A percentile compares a stretch with the other conserved stretches of the same genome.
phyloP scores from a whole-genome alignment of 176 grass and related monocot species.

The Triticum turgidum region DNA sequence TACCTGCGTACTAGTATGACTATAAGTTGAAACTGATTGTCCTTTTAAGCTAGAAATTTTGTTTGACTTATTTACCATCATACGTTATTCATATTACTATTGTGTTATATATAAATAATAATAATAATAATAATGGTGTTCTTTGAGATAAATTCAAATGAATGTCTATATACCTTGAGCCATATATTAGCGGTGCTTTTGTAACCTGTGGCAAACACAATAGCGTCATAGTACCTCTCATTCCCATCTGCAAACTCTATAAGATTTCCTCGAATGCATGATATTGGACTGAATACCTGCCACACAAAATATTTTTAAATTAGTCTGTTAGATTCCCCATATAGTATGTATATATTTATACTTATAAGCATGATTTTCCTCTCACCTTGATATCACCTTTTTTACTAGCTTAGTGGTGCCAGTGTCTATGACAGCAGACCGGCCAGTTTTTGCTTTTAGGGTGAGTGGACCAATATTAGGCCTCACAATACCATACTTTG shows the following conservation, averaged over 20 bases:
- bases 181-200: conserved; percentile 48
- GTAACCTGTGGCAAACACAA: conserved; percentile 65
- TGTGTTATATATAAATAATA: neutral
- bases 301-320: neutral
- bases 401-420: conserved; percentile 57
- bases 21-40: neutral
- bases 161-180: conserved; percentile 47
- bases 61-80: neutral
- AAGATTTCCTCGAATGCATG: conserved; percentile 26
- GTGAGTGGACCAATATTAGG: conserved; percentile 47
- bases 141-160: too few relatives aligned
- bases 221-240: conserved; percentile 29
- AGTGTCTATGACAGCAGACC: conserved; percentile 59
- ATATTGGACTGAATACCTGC: conserved; percentile 43
- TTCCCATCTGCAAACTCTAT: conserved; percentile 55
- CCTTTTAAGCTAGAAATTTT: neutral
- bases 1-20: neutral
- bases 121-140: neutral
- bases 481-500: conserved; percentile 57
- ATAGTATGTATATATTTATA: neutral
- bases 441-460: conserved; percentile 49
- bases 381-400: conserved; percentile 51
- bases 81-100: neutral
- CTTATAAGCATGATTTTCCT: neutral
- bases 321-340: neutral